These are phyloP conservation scores for Rhynchosporium agropyri DNA, from an alignment of 2,329 filamentous ascomycete species.

Conservation along the genomic window DNA sequence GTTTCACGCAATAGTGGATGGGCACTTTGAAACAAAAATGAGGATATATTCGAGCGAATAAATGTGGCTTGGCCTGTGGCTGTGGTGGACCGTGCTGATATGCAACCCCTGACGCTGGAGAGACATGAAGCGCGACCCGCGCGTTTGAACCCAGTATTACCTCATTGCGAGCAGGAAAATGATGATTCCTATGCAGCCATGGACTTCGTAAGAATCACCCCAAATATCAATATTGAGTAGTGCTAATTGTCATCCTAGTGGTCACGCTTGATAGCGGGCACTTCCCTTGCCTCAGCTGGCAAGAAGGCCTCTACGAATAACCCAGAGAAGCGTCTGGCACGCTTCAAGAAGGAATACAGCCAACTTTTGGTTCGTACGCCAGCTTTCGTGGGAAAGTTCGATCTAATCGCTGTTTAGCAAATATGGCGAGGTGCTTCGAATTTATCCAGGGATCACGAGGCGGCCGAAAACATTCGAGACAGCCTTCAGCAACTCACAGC, in stretches of 20 bases:
- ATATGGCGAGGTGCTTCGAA: slow-evolving; percentile 65
- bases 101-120: slow-evolving; percentile 16
- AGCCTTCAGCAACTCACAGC: slow-evolving; percentile 64
- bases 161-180: slow-evolving; percentile 30
- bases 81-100: background rate
- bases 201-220: slow-evolving; percentile 39
- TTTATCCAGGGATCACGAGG: slow-evolving; percentile 60
- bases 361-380: slow-evolving; percentile 50
- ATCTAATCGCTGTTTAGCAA: slow-evolving; percentile 45
- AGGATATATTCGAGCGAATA: background rate
- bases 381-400: background rate
- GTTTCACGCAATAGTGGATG: too few species aligned
- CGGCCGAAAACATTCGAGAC: slow-evolving; percentile 64
- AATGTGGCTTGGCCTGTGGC: slow-evolving; percentile 5
- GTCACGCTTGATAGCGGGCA: slow-evolving; percentile 67
- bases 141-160: slow-evolving; percentile 22
- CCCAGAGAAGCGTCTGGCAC: slow-evolving; percentile 64
- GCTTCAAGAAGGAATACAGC: slow-evolving; percentile 68
- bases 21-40: background rate
- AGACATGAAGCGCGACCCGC: slow-evolving; percentile 21
- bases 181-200: slow-evolving; percentile 33
- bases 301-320: slow-evolving; percentile 64
- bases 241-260: slow-evolving; percentile 50
- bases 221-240: background rate
- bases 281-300: slow-evolving; percentile 57